Evolutionary conservation across 345 rosid genomes (phyloP).

Genomic region (Eucalyptus regnans): DNA sequence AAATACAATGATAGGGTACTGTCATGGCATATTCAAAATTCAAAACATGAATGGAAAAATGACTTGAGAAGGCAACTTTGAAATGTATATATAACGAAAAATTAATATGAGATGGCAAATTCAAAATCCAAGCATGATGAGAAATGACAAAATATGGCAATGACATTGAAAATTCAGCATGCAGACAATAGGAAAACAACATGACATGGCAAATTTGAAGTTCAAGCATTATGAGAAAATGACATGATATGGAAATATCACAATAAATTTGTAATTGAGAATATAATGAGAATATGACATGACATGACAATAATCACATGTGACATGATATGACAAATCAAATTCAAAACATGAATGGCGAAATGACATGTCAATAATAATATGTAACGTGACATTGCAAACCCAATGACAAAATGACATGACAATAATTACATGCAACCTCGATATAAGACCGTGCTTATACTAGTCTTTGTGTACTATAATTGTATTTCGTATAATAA

Average conservation of each 20-base stretch:
- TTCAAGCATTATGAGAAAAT: not conserved
- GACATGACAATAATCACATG: not conserved
- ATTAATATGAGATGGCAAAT: not conserved
- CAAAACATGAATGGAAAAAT: not conserved
- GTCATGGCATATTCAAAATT: not conserved
- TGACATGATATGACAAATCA: not conserved
- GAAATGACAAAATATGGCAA: not conserved
- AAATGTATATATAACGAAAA: not conserved
- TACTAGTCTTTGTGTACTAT: not conserved
- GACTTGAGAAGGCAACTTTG: not conserved
- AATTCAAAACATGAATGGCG: not conserved
- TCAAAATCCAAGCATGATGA: not conserved
- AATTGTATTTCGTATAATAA: not conserved
- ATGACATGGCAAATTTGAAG: not conserved
- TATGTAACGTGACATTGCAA: not conserved
- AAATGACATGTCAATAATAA: not conserved
- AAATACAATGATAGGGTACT: no score
- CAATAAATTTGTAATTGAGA: not conserved
- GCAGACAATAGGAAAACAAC: not conserved
- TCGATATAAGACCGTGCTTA: not conserved
- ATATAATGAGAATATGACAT: not conserved
- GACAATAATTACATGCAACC: not conserved
- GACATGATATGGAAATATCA: not conserved
- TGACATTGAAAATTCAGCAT: not conserved
- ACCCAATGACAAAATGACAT: not conserved